These are phyloP conservation scores for Diutina mesorugosa DNA, from an alignment of 1,139 yeast species.

Conservation along the genomic window DNA sequence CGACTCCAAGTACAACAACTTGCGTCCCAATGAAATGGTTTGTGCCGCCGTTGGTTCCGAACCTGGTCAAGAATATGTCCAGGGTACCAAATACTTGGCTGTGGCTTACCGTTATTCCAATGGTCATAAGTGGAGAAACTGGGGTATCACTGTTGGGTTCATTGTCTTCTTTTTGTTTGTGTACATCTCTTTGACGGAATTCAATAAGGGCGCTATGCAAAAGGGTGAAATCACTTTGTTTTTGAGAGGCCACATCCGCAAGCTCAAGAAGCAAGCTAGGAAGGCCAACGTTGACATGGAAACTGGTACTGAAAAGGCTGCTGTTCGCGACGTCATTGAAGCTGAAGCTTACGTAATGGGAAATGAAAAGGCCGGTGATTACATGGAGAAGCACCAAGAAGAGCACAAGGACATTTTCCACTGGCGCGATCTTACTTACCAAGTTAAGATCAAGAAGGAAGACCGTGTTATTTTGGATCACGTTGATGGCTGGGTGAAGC, in stretches of 20 bases:
- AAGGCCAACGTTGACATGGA: background rate
- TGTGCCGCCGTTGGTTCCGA: constrained; percentile 55
- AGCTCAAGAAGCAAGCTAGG: background rate
- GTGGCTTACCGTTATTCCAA: constrained; percentile 34
- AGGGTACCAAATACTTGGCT: constrained; percentile 45
- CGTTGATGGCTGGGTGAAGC: constrained; percentile 12
- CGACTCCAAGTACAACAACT: constrained; percentile 24
- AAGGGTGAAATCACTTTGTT: constrained; percentile 74
- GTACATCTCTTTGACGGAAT: constrained; percentile 48
- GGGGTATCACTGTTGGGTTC: constrained; percentile 56
- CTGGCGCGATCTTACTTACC: constrained; percentile 27
- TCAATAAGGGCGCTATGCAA: constrained; percentile 63
- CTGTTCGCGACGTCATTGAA: background rate
- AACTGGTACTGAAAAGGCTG: background rate
- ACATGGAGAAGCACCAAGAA: background rate
- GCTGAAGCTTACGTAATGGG: constrained; percentile 6
- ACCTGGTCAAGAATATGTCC: constrained; percentile 40
- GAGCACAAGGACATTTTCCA: constrained; percentile 15
- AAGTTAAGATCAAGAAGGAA: constrained; percentile 9
- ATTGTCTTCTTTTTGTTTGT: constrained; percentile 39
- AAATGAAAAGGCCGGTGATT: constrained; percentile 9
- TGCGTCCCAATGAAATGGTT: constrained; percentile 26
- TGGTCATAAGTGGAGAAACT: constrained; percentile 71
- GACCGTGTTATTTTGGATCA: constrained; percentile 10
- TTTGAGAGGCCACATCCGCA: constrained; percentile 21